These are phyloP conservation scores for Vitis hybrid DNA, from an alignment of 177 flowering plant genomes.

Conservation along the genomic window DNA sequence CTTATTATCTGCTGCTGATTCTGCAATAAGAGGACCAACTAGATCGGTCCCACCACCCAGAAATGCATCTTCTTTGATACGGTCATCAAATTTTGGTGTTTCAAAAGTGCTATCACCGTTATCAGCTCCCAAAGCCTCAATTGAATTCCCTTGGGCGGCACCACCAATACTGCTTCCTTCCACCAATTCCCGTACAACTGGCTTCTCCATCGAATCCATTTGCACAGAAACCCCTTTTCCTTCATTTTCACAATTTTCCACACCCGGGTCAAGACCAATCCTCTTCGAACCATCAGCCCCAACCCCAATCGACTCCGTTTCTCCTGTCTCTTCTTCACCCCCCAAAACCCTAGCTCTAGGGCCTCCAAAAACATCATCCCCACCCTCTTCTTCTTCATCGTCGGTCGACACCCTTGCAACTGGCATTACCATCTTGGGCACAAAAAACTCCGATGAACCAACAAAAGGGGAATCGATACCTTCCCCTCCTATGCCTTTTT, in stretches of 20 bases:
- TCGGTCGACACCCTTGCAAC: slow-evolving; percentile 31
- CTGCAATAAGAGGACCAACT: slow-evolving; percentile 13
- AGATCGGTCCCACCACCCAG: slow-evolving; percentile 6
- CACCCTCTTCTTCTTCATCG: slow-evolving; percentile 30
- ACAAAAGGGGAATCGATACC: slow-evolving; percentile 13
- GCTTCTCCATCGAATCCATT: too few species aligned
- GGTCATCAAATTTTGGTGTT: slow-evolving; percentile 7
- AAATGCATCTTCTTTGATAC: neutral
- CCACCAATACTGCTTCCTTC: slow-evolving; percentile 8
- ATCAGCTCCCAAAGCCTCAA: slow-evolving; percentile 8
- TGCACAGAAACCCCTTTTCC: slow-evolving; percentile 2
- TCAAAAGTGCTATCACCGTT: slow-evolving; percentile 10
- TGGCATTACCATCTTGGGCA: slow-evolving; percentile 18
- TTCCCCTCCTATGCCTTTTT: slow-evolving; percentile 6
- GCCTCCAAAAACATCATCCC: slow-evolving; percentile 15
- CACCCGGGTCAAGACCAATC: neutral
- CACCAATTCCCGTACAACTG: neutral
- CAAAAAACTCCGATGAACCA: slow-evolving; percentile 13
- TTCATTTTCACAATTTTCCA: slow-evolving; percentile 2
- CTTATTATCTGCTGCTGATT: slow-evolving; percentile 8
- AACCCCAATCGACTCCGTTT: slow-evolving; percentile 3
- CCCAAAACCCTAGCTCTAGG: slow-evolving; percentile 4
- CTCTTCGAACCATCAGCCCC: slow-evolving; percentile 6
- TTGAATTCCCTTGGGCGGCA: neutral
- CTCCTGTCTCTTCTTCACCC: slow-evolving; percentile 16